Percentiles rank a stretch among this genome's conserved stretches.
phyloP scores from a whole-genome alignment of 1,284 basidiomycete genomes.

The Kwoniella shivajii region DNA sequence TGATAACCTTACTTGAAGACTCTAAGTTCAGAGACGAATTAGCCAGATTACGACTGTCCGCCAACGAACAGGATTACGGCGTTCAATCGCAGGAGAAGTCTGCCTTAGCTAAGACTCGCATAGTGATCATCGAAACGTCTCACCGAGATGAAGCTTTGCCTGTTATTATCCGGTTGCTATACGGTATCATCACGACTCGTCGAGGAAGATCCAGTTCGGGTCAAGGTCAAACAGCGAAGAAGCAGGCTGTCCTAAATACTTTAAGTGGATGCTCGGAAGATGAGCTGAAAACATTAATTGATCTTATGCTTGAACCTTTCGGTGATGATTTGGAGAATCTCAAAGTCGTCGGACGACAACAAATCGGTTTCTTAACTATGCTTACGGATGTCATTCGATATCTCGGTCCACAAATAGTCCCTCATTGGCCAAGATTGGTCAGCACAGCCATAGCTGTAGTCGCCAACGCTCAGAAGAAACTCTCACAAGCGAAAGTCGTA shows the following conservation, averaged over 20 bases:
- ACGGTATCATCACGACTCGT: constrained; percentile 84
- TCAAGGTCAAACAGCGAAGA: constrained; percentile 70
- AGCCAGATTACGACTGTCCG: constrained; percentile 66
- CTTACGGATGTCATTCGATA: constrained; percentile 81
- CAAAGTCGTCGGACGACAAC: constrained; percentile 64
- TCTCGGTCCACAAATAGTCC: constrained; percentile 69
- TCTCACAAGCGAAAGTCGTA: constrained; percentile 53
- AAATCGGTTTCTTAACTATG: constrained; percentile 78
- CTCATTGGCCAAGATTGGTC: constrained; percentile 73
- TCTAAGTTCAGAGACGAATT: constrained; percentile 88
- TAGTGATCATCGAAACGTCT: constrained; percentile 67
- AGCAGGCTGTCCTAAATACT: constrained; percentile 72
- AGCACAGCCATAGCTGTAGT: constrained; percentile 67
- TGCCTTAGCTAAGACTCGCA: constrained; percentile 73
- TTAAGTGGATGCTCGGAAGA: constrained; percentile 70
- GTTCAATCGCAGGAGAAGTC: constrained; percentile 66
- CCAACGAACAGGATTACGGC: constrained; percentile 61
- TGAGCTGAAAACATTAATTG: constrained; percentile 77
- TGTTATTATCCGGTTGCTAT: constrained; percentile 75
- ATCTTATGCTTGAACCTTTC: constrained; percentile 88
- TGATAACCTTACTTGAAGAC: constrained; percentile 77
- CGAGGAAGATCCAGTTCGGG: constrained; percentile 64
- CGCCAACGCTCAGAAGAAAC: constrained; percentile 64
- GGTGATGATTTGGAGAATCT: constrained; percentile 17
- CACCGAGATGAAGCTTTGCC: constrained; percentile 74